phyloP scores from a whole-genome alignment of 495 filamentous ascomycete genomes.

The Penicillium pancosmium region DNA sequence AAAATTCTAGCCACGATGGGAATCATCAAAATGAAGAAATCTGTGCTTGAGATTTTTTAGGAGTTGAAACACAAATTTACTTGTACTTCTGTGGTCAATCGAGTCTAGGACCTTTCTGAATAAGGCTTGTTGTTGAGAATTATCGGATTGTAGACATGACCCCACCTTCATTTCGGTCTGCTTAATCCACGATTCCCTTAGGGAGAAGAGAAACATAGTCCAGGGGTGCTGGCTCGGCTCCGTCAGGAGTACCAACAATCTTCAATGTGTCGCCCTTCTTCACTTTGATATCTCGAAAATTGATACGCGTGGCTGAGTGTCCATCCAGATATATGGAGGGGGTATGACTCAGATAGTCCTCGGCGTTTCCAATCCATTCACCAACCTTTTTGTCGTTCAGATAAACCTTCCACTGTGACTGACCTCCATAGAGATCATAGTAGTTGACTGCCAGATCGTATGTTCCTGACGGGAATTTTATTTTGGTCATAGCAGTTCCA shows the following conservation, averaged over 20 bases:
- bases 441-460: conserved; percentile 70
- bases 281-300: conserved; percentile 54
- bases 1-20: no score
- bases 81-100: no score
- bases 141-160: no score
- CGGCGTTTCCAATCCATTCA: conserved; percentile 59
- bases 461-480: conserved; percentile 51
- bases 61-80: no score
- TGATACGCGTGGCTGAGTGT: conserved; percentile 64
- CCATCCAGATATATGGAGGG: conserved; percentile 61
- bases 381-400: conserved; percentile 56
- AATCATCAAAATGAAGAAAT: no score
- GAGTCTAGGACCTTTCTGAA: no score
- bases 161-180: not conserved
- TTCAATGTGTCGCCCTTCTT: conserved; percentile 58
- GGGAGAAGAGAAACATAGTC: conserved; percentile 70
- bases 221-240: conserved; percentile 62
- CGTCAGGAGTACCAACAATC: conserved; percentile 61
- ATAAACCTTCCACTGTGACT: conserved; percentile 54
- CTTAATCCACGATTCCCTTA: conserved; percentile 60
- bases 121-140: no score
- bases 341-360: conserved; percentile 58
- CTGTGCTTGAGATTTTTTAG: no score
- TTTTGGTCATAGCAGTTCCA: conserved; percentile 50
- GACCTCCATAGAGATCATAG: conserved; percentile 61